Conservation (phyloP, 495 filamentous ascomycete species). For the Oleoguttula mirabilis region DNA sequence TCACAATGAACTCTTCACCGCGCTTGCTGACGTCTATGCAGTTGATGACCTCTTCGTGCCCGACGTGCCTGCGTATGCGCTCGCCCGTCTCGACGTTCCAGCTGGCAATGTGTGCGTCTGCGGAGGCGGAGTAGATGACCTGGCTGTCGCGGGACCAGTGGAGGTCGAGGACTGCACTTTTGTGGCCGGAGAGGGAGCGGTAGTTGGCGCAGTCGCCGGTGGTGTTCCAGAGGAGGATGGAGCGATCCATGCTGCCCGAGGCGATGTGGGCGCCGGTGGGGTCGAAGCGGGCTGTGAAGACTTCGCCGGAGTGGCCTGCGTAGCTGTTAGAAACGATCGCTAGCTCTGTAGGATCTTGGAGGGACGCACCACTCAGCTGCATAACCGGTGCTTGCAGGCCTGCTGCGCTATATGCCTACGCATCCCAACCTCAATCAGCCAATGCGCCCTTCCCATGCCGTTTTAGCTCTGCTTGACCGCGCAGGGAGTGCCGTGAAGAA, state of each 20-base stretch:
- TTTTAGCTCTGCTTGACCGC: slow-evolving; percentile 19
- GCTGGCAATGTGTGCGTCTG: slow-evolving; percentile 81
- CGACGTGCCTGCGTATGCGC: slow-evolving; percentile 79
- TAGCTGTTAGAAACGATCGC: neutral
- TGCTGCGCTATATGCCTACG: slow-evolving; percentile 54
- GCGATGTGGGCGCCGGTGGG: slow-evolving; percentile 77
- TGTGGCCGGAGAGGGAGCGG: slow-evolving; percentile 73
- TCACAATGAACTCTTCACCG: slow-evolving; percentile 79
- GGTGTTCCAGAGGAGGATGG: slow-evolving; percentile 84
- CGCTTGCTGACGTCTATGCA: slow-evolving; percentile 73
- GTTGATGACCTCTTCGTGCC: slow-evolving; percentile 92
- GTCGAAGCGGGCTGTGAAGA: slow-evolving; percentile 86
- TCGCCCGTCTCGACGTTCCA: slow-evolving; percentile 86
- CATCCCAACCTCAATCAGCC: slow-evolving; percentile 22
- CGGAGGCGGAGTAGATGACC: slow-evolving; percentile 84
- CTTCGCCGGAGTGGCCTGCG: slow-evolving; percentile 59
- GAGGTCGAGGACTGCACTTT: slow-evolving; percentile 79
- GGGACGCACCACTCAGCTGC: slow-evolving; percentile 68
- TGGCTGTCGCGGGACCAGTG: slow-evolving; percentile 93
- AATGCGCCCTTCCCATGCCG: slow-evolving; percentile 6
- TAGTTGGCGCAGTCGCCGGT: slow-evolving; percentile 91
- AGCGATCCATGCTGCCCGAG: slow-evolving; percentile 89
- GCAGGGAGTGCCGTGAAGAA: neutral
- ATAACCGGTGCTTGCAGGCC: slow-evolving; percentile 84
- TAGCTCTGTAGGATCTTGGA: neutral